Evolutionary conservation across 2,329 filamentous ascomycete species (phyloP), one percentile per base, ranked within the genome.

Genomic region (Trichocomaceae sp.): DNA sequence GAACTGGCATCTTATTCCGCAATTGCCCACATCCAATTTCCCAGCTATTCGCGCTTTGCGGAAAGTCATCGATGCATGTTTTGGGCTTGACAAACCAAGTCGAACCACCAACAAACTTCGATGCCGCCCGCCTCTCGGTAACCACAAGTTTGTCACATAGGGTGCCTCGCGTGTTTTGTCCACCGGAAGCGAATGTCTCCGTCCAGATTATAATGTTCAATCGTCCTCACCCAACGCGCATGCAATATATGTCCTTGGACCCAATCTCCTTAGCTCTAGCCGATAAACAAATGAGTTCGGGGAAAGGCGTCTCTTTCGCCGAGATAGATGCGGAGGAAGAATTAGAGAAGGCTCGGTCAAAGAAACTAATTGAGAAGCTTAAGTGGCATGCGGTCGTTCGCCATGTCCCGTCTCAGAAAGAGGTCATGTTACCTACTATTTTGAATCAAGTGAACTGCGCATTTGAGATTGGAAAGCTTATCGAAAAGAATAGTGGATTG

Each of bases 361-460:
- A 78, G 61, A 81, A 81, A 52, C 75, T 99, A 41, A 84, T 93
- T 4, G 84, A 95, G 61, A 97, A 97, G 71, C 75, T 97, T 48
- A 90, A 87, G 65, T 79, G 90, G 60, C 95, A 99, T 69, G 92
- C 87, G 1, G 90, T 99, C 4, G 77, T 88, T 52, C 84, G 84
- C 61, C 88, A 88, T 65, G 75, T 82, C 2, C 83, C 85, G 2
- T 93, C 92, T 1, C 82, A 85, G 57, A 92, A 96, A 64, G 93
- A 99, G 69, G 81, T 83, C 58, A 86, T 88, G 1, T 76, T 99
- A 29, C 81, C 86, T 4, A 83, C 83, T 55, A 91, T 97, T 56
- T 82, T 96, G 61, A 90, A 91, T 63, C 92, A 97, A 72, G 87
- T 97, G 68, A 99, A 99, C 66, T 99, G 93, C 79, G 90, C 91